Base-by-base conservation (phyloP, 2,329 filamentous ascomycete species). In the Epichloe sp. region DNA sequence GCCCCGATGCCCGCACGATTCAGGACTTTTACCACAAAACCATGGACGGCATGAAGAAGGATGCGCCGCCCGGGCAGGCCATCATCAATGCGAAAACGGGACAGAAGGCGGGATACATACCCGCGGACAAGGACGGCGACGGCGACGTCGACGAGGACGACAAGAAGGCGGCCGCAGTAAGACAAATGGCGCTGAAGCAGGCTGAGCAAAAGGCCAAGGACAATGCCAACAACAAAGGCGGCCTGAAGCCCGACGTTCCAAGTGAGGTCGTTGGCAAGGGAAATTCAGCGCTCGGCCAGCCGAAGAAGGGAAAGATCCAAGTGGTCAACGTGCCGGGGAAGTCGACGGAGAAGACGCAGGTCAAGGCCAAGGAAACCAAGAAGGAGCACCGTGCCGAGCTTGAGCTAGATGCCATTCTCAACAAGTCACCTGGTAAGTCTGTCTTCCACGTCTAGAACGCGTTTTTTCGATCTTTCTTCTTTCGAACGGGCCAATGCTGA, bases 341-440 rank as follows among this genome's bases (percentile, higher is more conserved):
- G 49, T 8, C 50, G 42, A 37, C 50, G 40, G 51, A 46, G 15
- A 15, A 48, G 40, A 48, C 38, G n/a, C 56, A 41, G 59, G 57
- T 38, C 58, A 63, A 60, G 42, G 60, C 59, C 34, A 61, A 65
- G 54, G 75, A 81, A 64, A 76, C 75, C 12, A 70, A 76, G 34
- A 77, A 82, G 55, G 77, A 83, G 50, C 75, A 79, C 51, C 76
- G 82, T 51, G 80, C 85, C 2, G 82, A 89, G 64, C 69, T 71
- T 17, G 86, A 88, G 65, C 68, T 97, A 55, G 85, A 88, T 61
- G 66, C 68, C 7, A 95, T 97, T 47, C 68, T 97, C 56, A 93
- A 90, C 71, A 85, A 82, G 62, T 82, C 87, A 3, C 89, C 91
- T 15, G 83, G 88, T 94, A 79, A 58, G 79, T 71, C 71, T 19